These are phyloP conservation scores for Talaromyces ruber DNA, from an alignment of 495 filamentous ascomycete species.

Conservation along the genomic window DNA sequence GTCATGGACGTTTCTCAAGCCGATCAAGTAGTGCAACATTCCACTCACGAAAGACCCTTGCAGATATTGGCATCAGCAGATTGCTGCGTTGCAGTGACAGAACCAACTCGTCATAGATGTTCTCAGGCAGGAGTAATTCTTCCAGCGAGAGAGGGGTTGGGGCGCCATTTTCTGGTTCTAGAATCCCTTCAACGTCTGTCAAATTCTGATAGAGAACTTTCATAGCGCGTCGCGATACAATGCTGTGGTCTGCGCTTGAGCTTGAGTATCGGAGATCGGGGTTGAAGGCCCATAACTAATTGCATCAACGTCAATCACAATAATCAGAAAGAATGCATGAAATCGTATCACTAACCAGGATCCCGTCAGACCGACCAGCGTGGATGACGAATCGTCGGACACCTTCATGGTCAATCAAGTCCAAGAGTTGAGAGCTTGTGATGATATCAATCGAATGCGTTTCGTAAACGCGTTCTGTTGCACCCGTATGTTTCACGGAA, in stretches of 20 bases:
- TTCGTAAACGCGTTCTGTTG: slow-evolving; percentile 16
- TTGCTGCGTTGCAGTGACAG: slow-evolving; percentile 40
- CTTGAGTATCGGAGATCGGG: slow-evolving; percentile 56
- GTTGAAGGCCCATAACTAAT: slow-evolving; percentile 61
- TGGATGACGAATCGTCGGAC: slow-evolving; percentile 40
- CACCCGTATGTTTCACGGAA: slow-evolving; percentile 13
- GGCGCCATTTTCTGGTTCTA: slow-evolving; percentile 39
- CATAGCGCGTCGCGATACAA: slow-evolving; percentile 43
- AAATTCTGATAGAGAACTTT: slow-evolving; percentile 56
- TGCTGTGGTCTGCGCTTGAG: slow-evolving; percentile 23
- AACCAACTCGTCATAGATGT: slow-evolving; percentile 36
- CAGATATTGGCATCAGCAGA: slow-evolving; percentile 43
- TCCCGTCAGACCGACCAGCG: slow-evolving; percentile 23
- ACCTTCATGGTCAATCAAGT: slow-evolving; percentile 40
- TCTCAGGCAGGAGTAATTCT: slow-evolving; percentile 51
- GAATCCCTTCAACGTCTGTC: slow-evolving; percentile 41
- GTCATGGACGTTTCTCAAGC: slow-evolving; percentile 10
- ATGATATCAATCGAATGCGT: slow-evolving; percentile 41
- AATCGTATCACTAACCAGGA: slow-evolving; percentile 27
- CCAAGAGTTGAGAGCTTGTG: slow-evolving; percentile 41
- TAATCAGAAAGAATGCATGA: not conserved
- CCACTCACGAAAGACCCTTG: slow-evolving; percentile 55
- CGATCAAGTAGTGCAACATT: slow-evolving; percentile 54
- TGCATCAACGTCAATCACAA: not conserved
- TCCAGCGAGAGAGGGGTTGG: slow-evolving; percentile 44